Conservation (phyloP, 306 rosid species). For the Prunus mongolica region DNA sequence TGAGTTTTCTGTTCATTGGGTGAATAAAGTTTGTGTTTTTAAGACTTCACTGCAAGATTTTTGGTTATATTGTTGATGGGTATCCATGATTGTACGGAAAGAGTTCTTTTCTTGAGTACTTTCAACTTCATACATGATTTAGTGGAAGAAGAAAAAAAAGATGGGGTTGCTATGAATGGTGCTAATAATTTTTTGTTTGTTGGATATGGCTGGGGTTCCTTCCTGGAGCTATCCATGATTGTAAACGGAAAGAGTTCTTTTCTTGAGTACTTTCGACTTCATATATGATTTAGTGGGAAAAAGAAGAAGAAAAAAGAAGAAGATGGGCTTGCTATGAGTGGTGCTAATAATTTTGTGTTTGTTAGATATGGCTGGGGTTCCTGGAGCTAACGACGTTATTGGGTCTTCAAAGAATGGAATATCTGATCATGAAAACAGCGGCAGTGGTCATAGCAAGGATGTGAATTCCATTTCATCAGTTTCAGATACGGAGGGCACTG, state of each 20-base stretch:
- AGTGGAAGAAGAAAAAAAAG: not conserved
- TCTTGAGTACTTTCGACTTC: not conserved
- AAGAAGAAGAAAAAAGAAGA: too few relatives aligned
- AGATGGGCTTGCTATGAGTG: not conserved
- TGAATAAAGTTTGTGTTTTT: not conserved
- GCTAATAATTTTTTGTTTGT: not conserved
- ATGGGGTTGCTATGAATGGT: not conserved
- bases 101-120: too few relatives aligned
- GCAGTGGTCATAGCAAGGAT: not conserved
- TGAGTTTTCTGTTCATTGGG: not conserved
- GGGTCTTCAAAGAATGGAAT: not conserved
- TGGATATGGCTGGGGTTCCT: not conserved
- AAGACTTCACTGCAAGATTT: not conserved
- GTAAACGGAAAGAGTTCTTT: too few relatives aligned
- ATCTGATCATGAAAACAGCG: not conserved
- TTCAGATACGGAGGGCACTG: not conserved
- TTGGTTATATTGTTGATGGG: not conserved
- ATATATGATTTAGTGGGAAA: not conserved
- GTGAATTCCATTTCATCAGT: not conserved
- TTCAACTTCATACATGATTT: not conserved
- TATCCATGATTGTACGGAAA: not conserved
- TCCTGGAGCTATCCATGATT: not conserved
- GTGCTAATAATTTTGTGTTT: not conserved
- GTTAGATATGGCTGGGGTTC: not conserved
- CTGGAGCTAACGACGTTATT: not conserved